Evolutionary conservation across 2,329 filamentous ascomycete species (phyloP), one percentile per base, ranked within the genome.

Genomic region (Pestalotiopsis fici): DNA sequence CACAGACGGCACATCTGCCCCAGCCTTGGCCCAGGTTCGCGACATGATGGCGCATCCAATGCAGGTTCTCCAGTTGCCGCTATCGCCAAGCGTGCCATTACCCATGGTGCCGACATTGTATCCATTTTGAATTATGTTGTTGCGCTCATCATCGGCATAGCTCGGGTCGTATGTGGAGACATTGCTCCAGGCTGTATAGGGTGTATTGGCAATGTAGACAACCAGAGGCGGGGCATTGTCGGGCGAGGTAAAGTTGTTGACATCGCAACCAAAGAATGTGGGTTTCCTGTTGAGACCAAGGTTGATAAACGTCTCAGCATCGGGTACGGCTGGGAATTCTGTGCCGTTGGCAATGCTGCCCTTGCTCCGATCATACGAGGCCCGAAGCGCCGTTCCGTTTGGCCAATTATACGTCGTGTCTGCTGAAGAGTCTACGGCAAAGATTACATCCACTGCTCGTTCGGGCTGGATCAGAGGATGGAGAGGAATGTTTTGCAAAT

Each of bases 181-280:
- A 82, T 98, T 98, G 78, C 90, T 92, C 71, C 85, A 81, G 76
- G 87, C 88, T 59, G 90, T 87, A 81, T 97, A 97, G 1, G 94
- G 95, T 25, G 90, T 86, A 76, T 96, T 97, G 67, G 96, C 93
- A 59, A 98, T 79, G 82, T 99, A 99, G 70, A 97, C 93, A 69
- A 97, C 83, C 1, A 97, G 80, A 0, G 94, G 94, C 0, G 76
- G 76, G 62, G 76, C 68, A 31, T 65, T 23, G 55, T 68, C 67
- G 13, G 56, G 68, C 5, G 87, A 80, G 0, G 76, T 70, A 61
- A 88, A 84, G 78, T 94, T 93, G 64, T 82, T 82, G 43, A 84
- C 83, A 76, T 93, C 82, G 79, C 93, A 96, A 57, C 93, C 93
- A 76, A 96, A 96, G 83, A 96, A 95, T 1, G 91, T 91, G 0